Evolutionary conservation across 164 flowering plant genomes (phyloP).

Genomic region (Umbilicus rupestris): DNA sequence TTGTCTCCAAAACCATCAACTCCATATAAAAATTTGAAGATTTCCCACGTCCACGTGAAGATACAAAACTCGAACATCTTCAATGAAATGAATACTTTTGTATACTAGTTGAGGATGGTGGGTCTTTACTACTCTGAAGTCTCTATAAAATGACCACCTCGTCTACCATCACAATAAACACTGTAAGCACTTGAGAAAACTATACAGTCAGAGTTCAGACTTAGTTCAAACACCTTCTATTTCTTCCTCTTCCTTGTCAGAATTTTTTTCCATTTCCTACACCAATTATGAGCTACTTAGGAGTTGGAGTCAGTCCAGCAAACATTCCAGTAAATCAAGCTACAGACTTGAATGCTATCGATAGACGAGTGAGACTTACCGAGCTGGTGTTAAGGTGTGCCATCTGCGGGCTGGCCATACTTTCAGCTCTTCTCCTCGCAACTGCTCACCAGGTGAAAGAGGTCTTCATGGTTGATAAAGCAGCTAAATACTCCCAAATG

Average conservation of each 20-base stretch:
- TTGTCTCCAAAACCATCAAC: neutral
- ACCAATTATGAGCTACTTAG: conserved; percentile 45
- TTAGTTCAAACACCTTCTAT: neutral
- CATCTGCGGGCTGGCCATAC: conserved; percentile 54
- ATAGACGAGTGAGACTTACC: conserved; percentile 56
- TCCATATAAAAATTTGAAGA: neutral
- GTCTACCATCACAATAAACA: neutral
- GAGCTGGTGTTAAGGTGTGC: conserved; percentile 69
- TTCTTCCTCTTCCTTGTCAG: neutral
- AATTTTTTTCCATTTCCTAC: neutral
- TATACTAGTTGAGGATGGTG: neutral
- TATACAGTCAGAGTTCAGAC: neutral
- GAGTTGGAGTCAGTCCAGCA: conserved; percentile 72
- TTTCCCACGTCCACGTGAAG: neutral
- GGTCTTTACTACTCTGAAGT: neutral
- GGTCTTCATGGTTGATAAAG: conserved; percentile 63
- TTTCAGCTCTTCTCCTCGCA: conserved; percentile 67
- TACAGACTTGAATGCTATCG: conserved; percentile 41
- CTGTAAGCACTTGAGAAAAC: neutral
- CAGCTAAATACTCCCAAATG: conserved; percentile 78
- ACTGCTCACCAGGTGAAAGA: conserved; percentile 58
- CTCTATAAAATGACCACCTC: neutral
- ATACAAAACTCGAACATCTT: neutral
- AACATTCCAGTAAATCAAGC: conserved; percentile 64
- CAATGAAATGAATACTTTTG: neutral